These are phyloP conservation scores for Amphicarpaea edgeworthii DNA, from an alignment of 306 rosid species.

Conservation along the genomic window DNA sequence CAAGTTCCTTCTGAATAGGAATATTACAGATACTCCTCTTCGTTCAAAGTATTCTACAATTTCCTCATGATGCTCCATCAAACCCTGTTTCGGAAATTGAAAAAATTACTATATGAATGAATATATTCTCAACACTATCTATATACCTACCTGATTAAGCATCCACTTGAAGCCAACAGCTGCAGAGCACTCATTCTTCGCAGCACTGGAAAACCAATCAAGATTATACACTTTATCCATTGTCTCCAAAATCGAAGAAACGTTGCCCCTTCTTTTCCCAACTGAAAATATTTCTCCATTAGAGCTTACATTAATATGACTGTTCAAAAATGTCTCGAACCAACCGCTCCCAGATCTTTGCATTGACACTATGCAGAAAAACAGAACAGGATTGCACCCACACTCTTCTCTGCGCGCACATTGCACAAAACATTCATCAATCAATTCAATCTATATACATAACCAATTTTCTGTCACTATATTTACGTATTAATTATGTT, in stretches of 20 bases:
- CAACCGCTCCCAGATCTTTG: slow-evolving; percentile 99
- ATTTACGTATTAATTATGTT: neutral
- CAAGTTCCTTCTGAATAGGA: slow-evolving; percentile 70
- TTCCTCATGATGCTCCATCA: slow-evolving; percentile 61
- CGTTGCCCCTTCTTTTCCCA: neutral
- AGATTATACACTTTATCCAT: slow-evolving; percentile 10
- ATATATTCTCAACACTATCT: too few relatives aligned
- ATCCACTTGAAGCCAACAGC: slow-evolving; percentile 28
- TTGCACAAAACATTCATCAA: slow-evolving; percentile 52
- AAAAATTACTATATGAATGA: too few relatives aligned
- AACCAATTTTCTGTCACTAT: neutral
- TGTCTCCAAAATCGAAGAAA: slow-evolving; percentile 14
- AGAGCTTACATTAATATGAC: slow-evolving; percentile 89
- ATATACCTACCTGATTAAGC: slow-evolving; percentile 32
- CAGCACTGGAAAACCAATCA: slow-evolving; percentile 17
- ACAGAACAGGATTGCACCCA: slow-evolving; percentile 55
- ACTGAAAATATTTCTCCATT: slow-evolving; percentile 71
- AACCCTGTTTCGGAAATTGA: slow-evolving; percentile 46
- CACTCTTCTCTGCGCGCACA: slow-evolving; percentile 76
- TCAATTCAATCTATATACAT: slow-evolving; percentile 22
- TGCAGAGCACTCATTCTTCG: slow-evolving; percentile 18
- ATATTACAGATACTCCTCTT: slow-evolving; percentile 60
- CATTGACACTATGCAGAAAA: slow-evolving; percentile 84
- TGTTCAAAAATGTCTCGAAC: slow-evolving; percentile 90
- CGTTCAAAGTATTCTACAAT: slow-evolving; percentile 62